These are phyloP conservation scores for Geotrichum klebahnii DNA, from an alignment of 1,139 yeast genomes.

Conservation along the genomic window DNA sequence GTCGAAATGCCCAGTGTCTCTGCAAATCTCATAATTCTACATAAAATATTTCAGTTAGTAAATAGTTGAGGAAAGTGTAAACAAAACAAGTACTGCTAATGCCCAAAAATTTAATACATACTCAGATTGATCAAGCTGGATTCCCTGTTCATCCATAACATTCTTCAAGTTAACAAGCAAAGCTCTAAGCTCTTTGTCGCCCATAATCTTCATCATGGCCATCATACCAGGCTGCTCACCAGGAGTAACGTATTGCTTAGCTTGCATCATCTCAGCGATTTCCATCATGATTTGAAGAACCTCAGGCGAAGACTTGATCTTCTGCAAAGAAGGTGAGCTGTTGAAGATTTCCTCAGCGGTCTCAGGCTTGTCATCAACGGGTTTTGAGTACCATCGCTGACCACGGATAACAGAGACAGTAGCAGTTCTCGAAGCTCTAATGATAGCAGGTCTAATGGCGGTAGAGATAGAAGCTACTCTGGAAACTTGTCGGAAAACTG, in stretches of 20 bases:
- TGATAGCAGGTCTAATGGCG: neutral
- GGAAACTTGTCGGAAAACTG: constrained; percentile 14
- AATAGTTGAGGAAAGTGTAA: neutral
- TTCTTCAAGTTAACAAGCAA: constrained; percentile 17
- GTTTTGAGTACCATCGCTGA: constrained; percentile 8
- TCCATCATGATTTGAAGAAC: constrained; percentile 21
- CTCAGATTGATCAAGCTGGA: constrained; percentile 21
- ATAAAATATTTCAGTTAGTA: too few species aligned
- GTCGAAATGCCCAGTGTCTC: constrained; percentile 18
- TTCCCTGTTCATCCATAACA: constrained; percentile 23
- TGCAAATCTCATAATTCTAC: constrained; percentile 21
- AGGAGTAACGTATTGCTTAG: constrained; percentile 18
- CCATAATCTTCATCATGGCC: constrained; percentile 22
- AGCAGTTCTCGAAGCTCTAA: neutral
- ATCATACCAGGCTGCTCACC: constrained; percentile 23
- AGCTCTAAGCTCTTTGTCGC: constrained; percentile 18
- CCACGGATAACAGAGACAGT: neutral
- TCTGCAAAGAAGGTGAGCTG: constrained; percentile 16
- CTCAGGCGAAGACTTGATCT: constrained; percentile 18
- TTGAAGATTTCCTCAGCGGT: constrained; percentile 15
- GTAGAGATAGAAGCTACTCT: constrained; percentile 6
- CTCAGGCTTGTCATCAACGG: constrained; percentile 11
- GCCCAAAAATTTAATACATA: constrained; percentile 7
- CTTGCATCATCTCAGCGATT: constrained; percentile 19
- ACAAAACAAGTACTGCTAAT: neutral